Evolutionary conservation across 768 basidiomycete species (phyloP).

Genomic region (Glaciozyma antarctica): DNA sequence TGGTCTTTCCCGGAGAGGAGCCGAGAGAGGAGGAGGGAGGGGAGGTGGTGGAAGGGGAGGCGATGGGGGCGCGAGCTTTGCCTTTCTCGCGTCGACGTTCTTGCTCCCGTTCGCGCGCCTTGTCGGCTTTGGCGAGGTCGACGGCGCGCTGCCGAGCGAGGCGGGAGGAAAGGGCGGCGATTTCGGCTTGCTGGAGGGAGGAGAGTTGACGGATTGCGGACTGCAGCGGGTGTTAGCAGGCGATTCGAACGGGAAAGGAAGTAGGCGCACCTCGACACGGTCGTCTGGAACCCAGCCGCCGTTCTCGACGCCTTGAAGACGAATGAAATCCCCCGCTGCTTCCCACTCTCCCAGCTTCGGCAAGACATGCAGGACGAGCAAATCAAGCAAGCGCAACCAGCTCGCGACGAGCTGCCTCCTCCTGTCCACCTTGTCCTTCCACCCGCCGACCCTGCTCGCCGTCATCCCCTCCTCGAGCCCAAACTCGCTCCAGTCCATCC

Average conservation of each 20-base stretch:
- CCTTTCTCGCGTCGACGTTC: conserved; percentile 10
- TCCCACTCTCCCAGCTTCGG: conserved; percentile 28
- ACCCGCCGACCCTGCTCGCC: conserved; percentile 1
- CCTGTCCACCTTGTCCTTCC: neutral
- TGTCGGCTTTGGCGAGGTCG: neutral
- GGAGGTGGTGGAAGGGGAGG: neutral
- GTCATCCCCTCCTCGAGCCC: neutral
- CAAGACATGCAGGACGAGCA: conserved; percentile 20
- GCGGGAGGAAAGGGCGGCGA: neutral
- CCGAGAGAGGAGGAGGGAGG: neutral
- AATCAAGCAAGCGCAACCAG: conserved; percentile 24
- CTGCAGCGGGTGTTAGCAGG: neutral
- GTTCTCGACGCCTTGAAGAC: conserved; percentile 22
- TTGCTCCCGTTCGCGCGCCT: neutral
- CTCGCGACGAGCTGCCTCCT: conserved; percentile 8
- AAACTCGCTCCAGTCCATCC: conserved; percentile 4
- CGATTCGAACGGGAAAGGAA: too few species aligned
- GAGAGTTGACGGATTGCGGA: conserved; percentile 7
- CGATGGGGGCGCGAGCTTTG: conserved; percentile 4
- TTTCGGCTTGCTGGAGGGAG: conserved; percentile 6
- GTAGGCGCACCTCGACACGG: conserved; percentile 29
- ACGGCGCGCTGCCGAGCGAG: conserved; percentile 4
- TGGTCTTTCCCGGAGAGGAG: conserved; percentile 7
- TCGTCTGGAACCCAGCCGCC: conserved; percentile 27
- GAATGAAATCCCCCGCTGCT: conserved; percentile 23